A percentile compares a stretch with the other conserved stretches of the same genome.
phyloP scores from a whole-genome alignment of 345 rosid genomes.

The Ceriops decandra region DNA sequence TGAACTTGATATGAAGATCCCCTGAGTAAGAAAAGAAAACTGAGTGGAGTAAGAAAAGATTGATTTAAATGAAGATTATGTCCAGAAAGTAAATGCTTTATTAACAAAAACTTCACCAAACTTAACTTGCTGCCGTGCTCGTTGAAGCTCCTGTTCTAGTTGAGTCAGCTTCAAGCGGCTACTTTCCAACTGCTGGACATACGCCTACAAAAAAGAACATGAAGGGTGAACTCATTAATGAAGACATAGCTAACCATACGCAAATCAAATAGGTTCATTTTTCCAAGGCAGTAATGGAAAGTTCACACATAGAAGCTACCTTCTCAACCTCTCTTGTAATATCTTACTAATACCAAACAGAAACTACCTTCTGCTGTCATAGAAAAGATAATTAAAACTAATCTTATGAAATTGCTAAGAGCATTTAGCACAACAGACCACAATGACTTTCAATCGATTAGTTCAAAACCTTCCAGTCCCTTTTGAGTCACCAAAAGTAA shows the following conservation, averaged over 20 bases:
- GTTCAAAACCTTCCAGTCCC: neutral
- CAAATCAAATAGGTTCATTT: neutral
- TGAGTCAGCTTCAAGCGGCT: conserved; percentile 94
- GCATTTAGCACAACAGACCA: neutral
- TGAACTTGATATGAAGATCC: conserved; percentile 91
- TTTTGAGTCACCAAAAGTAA: too few relatives aligned
- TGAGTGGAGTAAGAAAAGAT: neutral
- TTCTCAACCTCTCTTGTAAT: neutral
- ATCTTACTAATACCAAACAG: neutral
- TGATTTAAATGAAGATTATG: neutral
- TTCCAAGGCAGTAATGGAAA: neutral
- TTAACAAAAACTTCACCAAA: conserved; percentile 19
- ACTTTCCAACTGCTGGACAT: conserved; percentile 96
- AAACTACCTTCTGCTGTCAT: too few relatives aligned
- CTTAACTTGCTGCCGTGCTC: conserved; percentile 93
- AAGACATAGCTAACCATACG: neutral
- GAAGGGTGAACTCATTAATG: conserved; percentile 7
- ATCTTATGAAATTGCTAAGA: neutral
- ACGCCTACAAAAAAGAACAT: conserved; percentile 51
- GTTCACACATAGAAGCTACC: neutral
- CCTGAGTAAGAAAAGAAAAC: conserved; percentile 38
- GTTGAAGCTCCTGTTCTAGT: conserved; percentile 95
- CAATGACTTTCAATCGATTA: neutral
- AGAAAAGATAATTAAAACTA: too few relatives aligned
- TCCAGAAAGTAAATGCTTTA: neutral